Conservation (phyloP, 2,329 filamentous ascomycete species). For the Penicillium italicum region DNA sequence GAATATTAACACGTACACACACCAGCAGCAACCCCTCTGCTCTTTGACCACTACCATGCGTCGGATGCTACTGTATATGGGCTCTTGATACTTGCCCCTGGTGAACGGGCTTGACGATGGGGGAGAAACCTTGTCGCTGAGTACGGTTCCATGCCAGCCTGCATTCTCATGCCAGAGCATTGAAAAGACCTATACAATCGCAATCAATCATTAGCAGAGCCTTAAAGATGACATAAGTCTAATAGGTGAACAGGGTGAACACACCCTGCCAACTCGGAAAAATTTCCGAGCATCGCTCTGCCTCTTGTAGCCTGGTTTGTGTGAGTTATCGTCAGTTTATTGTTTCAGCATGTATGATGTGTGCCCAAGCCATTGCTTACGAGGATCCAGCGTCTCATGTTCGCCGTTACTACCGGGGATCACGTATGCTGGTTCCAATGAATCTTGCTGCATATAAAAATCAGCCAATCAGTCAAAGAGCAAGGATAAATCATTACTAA, state of each 20-base stretch:
- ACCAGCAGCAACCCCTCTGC: conserved; percentile 29
- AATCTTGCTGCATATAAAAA: not conserved
- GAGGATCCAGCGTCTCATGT: conserved; percentile 7
- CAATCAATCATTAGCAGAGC: not conserved
- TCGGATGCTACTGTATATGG: conserved; percentile 30
- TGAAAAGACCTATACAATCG: conserved; percentile 17
- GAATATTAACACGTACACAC: conserved; percentile 28
- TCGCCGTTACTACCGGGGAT: not conserved
- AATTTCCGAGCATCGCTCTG: conserved; percentile 10
- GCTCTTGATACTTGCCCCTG: conserved; percentile 22
- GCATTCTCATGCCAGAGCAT: conserved; percentile 33
- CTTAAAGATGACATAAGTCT: too few relatives aligned
- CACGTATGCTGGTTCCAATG: conserved; percentile 1
- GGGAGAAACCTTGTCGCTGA: not conserved
- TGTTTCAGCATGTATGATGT: not conserved
- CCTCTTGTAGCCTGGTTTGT: conserved; percentile 10
- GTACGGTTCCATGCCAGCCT: conserved; percentile 14
- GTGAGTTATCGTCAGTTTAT: not conserved
- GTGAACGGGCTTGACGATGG: conserved; percentile 8
- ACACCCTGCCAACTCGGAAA: conserved; percentile 22
- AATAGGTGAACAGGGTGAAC: not conserved
- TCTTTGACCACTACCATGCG: conserved; percentile 34
- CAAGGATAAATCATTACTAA: not conserved
- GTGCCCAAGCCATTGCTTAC: conserved; percentile 5
- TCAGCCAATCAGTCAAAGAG: not conserved